Evolutionary conservation across 2,329 filamentous ascomycete species (phyloP).

Genomic region (Shiraia bambusicola): DNA sequence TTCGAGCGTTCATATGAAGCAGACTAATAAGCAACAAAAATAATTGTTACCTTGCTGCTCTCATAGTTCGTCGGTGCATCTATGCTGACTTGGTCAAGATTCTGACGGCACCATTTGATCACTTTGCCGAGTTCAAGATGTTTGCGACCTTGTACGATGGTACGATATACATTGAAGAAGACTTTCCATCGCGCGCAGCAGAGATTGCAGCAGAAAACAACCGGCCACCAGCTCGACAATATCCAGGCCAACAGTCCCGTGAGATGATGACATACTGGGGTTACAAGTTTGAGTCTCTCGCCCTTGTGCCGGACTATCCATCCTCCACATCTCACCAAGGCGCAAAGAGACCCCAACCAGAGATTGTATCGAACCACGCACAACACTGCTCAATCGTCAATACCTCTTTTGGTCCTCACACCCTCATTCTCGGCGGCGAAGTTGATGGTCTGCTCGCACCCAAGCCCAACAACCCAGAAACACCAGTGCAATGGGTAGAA

Average conservation of each 20-base stretch:
- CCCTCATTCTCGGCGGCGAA: slow-evolving; percentile 83
- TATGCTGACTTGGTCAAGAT: slow-evolving; percentile 58
- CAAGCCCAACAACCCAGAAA: slow-evolving; percentile 18
- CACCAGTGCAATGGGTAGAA: slow-evolving; percentile 83
- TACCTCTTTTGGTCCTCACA: slow-evolving; percentile 76
- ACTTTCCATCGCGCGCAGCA: slow-evolving; percentile 70
- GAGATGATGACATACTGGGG: slow-evolving; percentile 95
- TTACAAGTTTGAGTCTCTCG: slow-evolving; percentile 94
- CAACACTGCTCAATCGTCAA: slow-evolving; percentile 95
- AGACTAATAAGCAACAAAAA: slow-evolving; percentile 16
- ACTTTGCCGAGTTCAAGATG: slow-evolving; percentile 86
- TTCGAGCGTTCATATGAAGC: neutral
- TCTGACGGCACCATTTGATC: slow-evolving; percentile 79
- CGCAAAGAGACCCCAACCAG: slow-evolving; percentile 73
- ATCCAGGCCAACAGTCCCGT: slow-evolving; percentile 62
- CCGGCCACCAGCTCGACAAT: slow-evolving; percentile 30
- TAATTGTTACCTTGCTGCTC: slow-evolving; percentile 16
- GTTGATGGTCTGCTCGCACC: slow-evolving; percentile 69
- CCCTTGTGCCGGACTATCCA: slow-evolving; percentile 74
- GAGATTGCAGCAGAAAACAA: slow-evolving; percentile 53
- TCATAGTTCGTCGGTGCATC: neutral
- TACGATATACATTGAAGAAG: slow-evolving; percentile 81
- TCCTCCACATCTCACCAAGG: slow-evolving; percentile 74
- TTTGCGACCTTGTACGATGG: slow-evolving; percentile 91
- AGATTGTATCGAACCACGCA: slow-evolving; percentile 80